Base-by-base conservation (phyloP, 2,329 filamentous ascomycete genomes). In the Pestalotiopsis sp. region DNA sequence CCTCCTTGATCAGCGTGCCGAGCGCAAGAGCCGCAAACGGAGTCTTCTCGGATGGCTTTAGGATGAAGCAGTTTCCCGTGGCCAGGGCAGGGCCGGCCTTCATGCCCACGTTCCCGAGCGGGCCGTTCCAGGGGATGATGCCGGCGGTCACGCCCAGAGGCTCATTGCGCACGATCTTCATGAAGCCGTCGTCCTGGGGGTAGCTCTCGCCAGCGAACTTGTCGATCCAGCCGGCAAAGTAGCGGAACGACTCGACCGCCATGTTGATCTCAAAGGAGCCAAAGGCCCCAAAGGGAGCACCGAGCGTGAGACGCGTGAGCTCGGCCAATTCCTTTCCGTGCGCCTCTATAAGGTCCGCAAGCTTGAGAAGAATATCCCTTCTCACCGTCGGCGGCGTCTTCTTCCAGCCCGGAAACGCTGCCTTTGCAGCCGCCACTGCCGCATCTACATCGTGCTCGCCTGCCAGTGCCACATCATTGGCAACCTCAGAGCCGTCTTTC, bases 391-490 rank as follows among this genome's bases (percentile, higher is more conserved):
- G 45, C 17, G 64, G 45, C 23, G 52, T 66, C 49, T 66, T 66
- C 13, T 20, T 57, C 64, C 64, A 66, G 9, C 71, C 76, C 11
- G 80, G 80, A 69, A 85, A 86, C 0, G 85, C 86, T 4, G 80
- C 80, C 61, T 85, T 80, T 1, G 85, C 85, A 4, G 83, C 82
- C 11, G 78, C 80, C 4, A 87, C 84, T 2, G 85, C 85, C 4
- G 75, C 74, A 65, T 87, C 81, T 38, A 85, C 83, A 73, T 85
- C 83, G 13, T 80, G 75, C 64, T 81, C 77, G n/a, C 81, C 82
- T n/a, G 82, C 82, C 4, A 84, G 71, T 9, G 78, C 76, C 14
- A 88, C 81, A 58, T 86, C 81, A 68, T 85, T 78, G n/a, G 84
- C 81, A 1, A 88, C 80, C 11, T 86, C 73, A 2, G 81, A 81